Conservation (phyloP, 345 rosid genomes). For the Toxicodendron radicans region DNA sequence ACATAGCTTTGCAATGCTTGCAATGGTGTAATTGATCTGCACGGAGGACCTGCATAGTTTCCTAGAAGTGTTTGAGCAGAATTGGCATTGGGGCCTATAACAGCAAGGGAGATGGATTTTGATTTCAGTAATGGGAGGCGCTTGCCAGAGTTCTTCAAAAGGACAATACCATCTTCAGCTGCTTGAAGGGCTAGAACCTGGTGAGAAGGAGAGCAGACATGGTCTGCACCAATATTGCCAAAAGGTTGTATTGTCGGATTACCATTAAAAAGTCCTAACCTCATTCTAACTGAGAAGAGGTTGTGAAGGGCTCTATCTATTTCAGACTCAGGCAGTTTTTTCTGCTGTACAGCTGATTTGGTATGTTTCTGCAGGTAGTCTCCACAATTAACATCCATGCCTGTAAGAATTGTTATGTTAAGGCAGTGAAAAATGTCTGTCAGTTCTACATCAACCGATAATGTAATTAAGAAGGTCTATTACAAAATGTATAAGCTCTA, state of each 20-base stretch:
- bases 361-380: slow-evolving; percentile 61
- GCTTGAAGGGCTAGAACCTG: slow-evolving; percentile 83
- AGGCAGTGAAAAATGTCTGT: background rate
- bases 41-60: slow-evolving; percentile 83
- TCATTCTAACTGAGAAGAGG: slow-evolving; percentile 75
- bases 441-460: background rate
- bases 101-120: slow-evolving; percentile 55
- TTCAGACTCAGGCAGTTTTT: slow-evolving; percentile 54
- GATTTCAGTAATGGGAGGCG: slow-evolving; percentile 63
- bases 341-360: slow-evolving; percentile 62
- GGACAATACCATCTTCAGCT: slow-evolving; percentile 84
- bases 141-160: slow-evolving; percentile 58
- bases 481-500: background rate
- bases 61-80: slow-evolving; percentile 57
- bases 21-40: slow-evolving; percentile 57
- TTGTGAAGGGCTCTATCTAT: slow-evolving; percentile 75
- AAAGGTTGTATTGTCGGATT: slow-evolving; percentile 54
- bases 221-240: slow-evolving; percentile 61
- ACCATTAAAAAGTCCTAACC: slow-evolving; percentile 89
- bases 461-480: background rate
- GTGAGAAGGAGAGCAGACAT: slow-evolving; percentile 70
- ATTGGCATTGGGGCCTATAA: slow-evolving; percentile 84
- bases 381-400: slow-evolving; percentile 93
- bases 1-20: slow-evolving; percentile 57
- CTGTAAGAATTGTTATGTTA: slow-evolving; percentile 34